Evolutionary conservation across 2,329 filamentous ascomycete species (phyloP), one percentile per base, ranked within the genome.

Genomic region (Verticillium nonalfalfae): DNA sequence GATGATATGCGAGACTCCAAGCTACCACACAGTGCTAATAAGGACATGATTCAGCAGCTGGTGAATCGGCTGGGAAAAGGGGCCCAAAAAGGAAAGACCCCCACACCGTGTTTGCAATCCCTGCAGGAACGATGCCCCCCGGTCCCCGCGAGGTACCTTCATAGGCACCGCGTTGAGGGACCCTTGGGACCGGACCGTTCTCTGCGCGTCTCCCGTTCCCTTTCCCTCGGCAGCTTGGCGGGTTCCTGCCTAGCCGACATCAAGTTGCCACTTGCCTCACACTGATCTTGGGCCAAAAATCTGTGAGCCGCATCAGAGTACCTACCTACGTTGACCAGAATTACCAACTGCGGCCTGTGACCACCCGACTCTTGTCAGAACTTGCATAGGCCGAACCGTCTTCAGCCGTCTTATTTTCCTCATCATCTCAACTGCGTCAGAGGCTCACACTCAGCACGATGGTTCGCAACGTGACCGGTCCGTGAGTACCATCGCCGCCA

Each of bases 381-480:
- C 39, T 45, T 7, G 39, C 39, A 14, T 14, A n/a, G 15, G 39
- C 39, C 7, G 39, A 31, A 31, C 26, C 26, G 26, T 4, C 26
- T 31, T 31, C 26, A 31, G 26, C 26, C 26, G 26, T 31, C 26
- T 31, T 31, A 26, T 52, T 26, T 4, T 21, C 45, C 18, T 10
- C 18, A 10, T 10, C 10, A 7, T 21, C 45, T 10, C 45, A n/a
- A 26, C 10, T 10, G n/a, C 18, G 18, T 26, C n/a, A 26, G 45
- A 52, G 18, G 45, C 6, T 18, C 10, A 18, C 21, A 4, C 21
- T 21, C 18, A 7, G 21, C 45, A 52, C 2, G n/a, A 52, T 52
- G 45, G 45, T 52, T 57, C 61, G 75, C 56, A 72, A 74, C 40
- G 74, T 78, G 34, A 75, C 72, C 13, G 76, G 76, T 36, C 76